Percentiles rank a stretch among this genome's conserved stretches.
Conservation (phyloP, 2,329 filamentous ascomycete species). For the Aschersonia sp. region DNA sequence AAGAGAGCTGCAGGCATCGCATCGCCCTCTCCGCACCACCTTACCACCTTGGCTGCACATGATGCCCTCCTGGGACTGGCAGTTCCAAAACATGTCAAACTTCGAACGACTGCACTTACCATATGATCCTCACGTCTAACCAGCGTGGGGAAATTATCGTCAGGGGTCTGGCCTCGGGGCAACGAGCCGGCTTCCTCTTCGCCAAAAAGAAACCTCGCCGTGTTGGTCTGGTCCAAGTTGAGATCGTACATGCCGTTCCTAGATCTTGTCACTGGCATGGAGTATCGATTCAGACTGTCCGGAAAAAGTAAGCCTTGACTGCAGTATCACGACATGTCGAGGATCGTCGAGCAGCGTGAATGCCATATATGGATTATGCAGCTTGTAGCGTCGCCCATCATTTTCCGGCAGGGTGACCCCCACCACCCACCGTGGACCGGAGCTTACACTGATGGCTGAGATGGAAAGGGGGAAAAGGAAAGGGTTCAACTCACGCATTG, state of each 20-base stretch:
- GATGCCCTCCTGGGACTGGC: not conserved
- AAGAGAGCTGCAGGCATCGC: not conserved
- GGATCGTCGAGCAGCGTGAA: too few species aligned
- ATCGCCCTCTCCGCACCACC: not conserved
- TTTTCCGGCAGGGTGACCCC: too few species aligned
- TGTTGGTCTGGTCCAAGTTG: conserved; percentile 69
- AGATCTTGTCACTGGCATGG: conserved; percentile 72
- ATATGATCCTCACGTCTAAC: conserved; percentile 48
- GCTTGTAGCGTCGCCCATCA: too few species aligned
- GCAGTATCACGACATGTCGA: too few species aligned
- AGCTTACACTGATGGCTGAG: too few species aligned
- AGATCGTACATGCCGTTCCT: conserved; percentile 53
- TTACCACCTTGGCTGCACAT: not conserved
- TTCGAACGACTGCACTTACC: conserved; percentile 25
- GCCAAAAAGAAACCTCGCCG: conserved; percentile 72
- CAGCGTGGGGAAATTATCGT: conserved; percentile 80
- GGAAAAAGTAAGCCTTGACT: not conserved
- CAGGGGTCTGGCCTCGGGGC: conserved; percentile 40
- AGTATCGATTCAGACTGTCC: conserved; percentile 71
- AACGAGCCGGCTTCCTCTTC: conserved; percentile 52
- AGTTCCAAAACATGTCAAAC: not conserved
- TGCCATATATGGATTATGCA: too few species aligned
- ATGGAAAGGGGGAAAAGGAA: too few species aligned
- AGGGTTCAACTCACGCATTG: conserved; percentile 54
- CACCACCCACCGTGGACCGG: too few species aligned